Base-by-base conservation (phyloP, 2,329 filamentous ascomycete genomes). In the Ceratocystis ficicola region DNA sequence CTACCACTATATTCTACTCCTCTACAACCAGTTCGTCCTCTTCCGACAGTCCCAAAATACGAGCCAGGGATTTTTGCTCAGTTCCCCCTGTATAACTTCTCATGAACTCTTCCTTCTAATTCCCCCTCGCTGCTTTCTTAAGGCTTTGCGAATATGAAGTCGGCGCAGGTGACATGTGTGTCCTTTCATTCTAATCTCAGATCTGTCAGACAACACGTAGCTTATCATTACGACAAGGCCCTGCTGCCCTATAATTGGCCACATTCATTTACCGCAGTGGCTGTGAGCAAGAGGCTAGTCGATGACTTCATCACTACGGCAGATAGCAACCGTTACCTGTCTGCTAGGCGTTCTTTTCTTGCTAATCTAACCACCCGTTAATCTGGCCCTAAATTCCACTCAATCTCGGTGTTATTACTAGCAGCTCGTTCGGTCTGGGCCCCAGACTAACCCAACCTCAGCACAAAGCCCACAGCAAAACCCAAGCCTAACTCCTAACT, bases 171-270 rank as follows among this genome's bases (percentile, higher is more conserved):
- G 48, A 10, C 48, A 20, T 25, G 48, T 52, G 7, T 52, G 15
- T 59, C 32, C 3, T 59, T 12, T 36, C 32, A 36, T 36, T 8
- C 52, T 30, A n/a, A 59, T 59, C 52, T 59, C 28, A 59, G 52
- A 59, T 59, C 52, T 59, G 52, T 59, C 52, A 17, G 52, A 59
- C 52, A 59, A 55, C 12, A 32, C 12, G 15, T 32, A 59, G 20
- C 48, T 25, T 52, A 52, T 25, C 48, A 25, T 12, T 15, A 52
- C 48, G 20, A 52, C 48, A 52, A 15, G 48, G 1, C 20, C 20
- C 20, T 20, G 32, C 10, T 36, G 3, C 32, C 32, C 10, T 10
- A 36, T 36, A 50, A 5, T 50, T 50, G 46, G 17, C 46, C 22
- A 17, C 12, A 36, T 36, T 36, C 32, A 36, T 36, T 36, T 36